Base-by-base conservation (phyloP, 192 early-diverging fungal species). In the Irineochytrium annulatum region DNA sequence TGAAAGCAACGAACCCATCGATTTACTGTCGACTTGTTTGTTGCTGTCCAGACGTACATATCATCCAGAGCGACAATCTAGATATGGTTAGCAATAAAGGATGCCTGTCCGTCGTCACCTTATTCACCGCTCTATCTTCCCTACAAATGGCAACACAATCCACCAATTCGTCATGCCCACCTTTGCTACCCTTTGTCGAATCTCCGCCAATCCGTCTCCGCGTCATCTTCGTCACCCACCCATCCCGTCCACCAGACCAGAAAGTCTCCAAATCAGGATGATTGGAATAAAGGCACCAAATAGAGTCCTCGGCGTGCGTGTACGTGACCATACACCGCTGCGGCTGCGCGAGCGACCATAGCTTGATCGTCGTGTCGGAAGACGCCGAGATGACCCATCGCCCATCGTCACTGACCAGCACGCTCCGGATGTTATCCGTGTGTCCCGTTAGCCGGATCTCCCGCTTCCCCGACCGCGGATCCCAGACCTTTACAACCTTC, bases 301-400 rank as follows among this genome's bases (percentile, higher is more conserved):
- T 86, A 17, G 90, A 91, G 66, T 91, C 88, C 22, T 81, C 79
- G 62, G 89, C 88, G 61, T 94, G 93, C 3, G 90, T 85, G 60
- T 86, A 97, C 0, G 95, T 97, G 2, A 87, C 85, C 37, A 97
- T 70, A 57, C 94, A 95, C 14, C 92, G 84, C 60, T 91, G 85
- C 28, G 89, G 75, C 34, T 61, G 85, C 32, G 81, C 83, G 35
- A 95, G 78, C 32, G 90, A 91, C 96, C 94, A 99, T n/a, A 97
- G 78, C 70, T 99, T 99, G 52, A 97, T 91, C 0, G 96, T 93
- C 1, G 91, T 81, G 71, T 99, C 96, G 1, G 90, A 91, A 0
- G 96, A 99, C 13, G 89, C 92, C 0, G 91, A 93, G 19, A 98
- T 67, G 74, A 89, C 89, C 44, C 85, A 80, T 73, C 89, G 80